Base-by-base conservation (phyloP, 139 green algal species). In the Micromonas commoda region DNA sequence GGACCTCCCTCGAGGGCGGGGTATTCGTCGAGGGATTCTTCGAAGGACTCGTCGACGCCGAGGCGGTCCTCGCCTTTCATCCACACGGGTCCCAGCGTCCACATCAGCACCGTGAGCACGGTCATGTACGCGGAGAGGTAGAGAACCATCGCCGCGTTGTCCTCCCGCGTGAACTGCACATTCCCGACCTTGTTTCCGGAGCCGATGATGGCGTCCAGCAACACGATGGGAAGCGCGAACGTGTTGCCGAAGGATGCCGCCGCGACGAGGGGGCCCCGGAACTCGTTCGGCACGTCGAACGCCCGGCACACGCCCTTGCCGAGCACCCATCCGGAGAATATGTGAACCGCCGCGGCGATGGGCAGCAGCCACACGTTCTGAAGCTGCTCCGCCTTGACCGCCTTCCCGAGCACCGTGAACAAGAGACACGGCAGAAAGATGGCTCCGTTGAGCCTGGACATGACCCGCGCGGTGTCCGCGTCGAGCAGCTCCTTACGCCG, bases 341-440 rank as follows among this genome's bases (percentile, higher is more conserved):
- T 39, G 68, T 75, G 23, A 19, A 60, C 19, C 9, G n/a, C 31
- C 68, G 68, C 35, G 37, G 37, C 35, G 3, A 75, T 4, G 1
- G 68, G 68, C 3, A 75, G 3, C 16, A 75, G 24, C 68, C 68
- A 75, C 37, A 75, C 28, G 34, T 75, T 26, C 1, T 26, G 34
- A 0, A 75, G 32, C 2, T 6, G 21, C 35, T 63, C 35, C 35
- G 29, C 23, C 19, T 35, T 61, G 34, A 75, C 68, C 20, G 37
- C 26, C 37, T 26, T n/a, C 5, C 26, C 31, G 16, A 75, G 21
- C 2, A 1, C 23, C 35, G 68, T 75, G 3, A 38, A 60, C 2
- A 75, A 6, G 37, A 75, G 33, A 29, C 37, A 61, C 68, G 68
- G 68, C 0, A 75, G 29, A 26, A 75, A 75, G 1, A 75, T 29